Conservation (phyloP, 2,329 filamentous ascomycete genomes). For the Talaromyces sp. region DNA sequence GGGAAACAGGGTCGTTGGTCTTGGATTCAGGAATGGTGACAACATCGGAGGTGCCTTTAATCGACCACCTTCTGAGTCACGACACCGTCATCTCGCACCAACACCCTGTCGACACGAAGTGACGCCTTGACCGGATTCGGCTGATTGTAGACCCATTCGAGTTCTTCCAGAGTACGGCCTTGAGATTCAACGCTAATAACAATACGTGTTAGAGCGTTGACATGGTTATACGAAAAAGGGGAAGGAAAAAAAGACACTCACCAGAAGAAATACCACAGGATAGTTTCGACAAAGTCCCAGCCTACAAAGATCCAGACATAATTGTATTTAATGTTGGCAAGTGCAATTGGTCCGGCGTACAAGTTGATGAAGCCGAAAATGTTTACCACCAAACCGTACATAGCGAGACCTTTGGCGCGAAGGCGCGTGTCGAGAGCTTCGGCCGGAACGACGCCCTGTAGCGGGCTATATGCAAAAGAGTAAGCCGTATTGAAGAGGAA, state of each 20-base stretch:
- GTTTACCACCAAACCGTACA: conserved; percentile 12
- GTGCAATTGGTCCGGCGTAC: conserved; percentile 20
- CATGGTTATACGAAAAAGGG: background rate
- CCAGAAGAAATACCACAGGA: conserved; percentile 18
- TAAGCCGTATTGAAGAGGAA: conserved; percentile 41
- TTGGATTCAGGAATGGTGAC: background rate
- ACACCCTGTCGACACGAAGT: conserved; percentile 44
- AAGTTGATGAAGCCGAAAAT: conserved; percentile 24
- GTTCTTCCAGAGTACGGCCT: conserved; percentile 14
- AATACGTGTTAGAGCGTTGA: background rate
- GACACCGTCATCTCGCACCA: conserved; percentile 43
- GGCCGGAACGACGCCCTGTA: conserved; percentile 18
- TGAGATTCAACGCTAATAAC: conserved; percentile 23
- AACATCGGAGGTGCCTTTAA: background rate
- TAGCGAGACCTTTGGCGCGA: conserved; percentile 13
- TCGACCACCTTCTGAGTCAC: conserved; percentile 45
- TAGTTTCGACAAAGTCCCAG: conserved; percentile 12
- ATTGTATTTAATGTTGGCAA: conserved; percentile 35
- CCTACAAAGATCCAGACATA: conserved; percentile 22
- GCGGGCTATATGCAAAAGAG: conserved; percentile 38
- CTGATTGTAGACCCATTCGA: conserved; percentile 13
- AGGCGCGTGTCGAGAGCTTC: conserved; percentile 12
- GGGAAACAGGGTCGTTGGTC: background rate
- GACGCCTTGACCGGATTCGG: conserved; percentile 43
- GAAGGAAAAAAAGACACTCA: conserved; percentile 22